Conservation (phyloP, 345 rosid genomes). For the Camelina laxa region DNA sequence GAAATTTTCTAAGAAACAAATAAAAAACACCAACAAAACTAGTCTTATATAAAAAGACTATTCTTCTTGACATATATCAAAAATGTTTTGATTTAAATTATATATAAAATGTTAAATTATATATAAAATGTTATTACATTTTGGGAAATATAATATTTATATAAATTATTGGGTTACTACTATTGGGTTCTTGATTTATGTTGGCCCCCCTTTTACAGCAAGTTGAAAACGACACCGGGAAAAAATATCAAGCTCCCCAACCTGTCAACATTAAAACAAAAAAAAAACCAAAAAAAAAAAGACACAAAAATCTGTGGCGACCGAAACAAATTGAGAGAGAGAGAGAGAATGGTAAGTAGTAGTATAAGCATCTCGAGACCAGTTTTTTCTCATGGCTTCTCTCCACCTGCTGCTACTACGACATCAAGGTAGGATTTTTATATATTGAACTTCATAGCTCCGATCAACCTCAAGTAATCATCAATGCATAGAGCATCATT, state of each 20-base stretch:
- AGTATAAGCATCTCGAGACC: constrained; percentile 17
- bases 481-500: background rate
- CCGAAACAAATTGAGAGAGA: background rate
- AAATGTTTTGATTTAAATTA: no score
- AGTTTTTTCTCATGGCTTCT: constrained; percentile 11
- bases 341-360: background rate
- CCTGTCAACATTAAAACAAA: background rate
- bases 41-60: no score
- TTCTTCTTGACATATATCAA: no score
- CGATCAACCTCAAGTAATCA: background rate
- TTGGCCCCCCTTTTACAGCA: no score
- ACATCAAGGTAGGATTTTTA: constrained; percentile 4
- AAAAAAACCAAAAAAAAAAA: background rate
- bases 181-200: no score
- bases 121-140: no score
- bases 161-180: no score
- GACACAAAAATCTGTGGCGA: background rate
- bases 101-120: no score
- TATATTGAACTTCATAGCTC: background rate
- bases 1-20: no score
- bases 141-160: no score
- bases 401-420: constrained; percentile 28
- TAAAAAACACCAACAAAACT: no score
- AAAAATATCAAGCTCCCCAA: background rate
- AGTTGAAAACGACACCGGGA: background rate